Conservation (phyloP, 2,329 filamentous ascomycete genomes). For the Cercospora berteroae region DNA sequence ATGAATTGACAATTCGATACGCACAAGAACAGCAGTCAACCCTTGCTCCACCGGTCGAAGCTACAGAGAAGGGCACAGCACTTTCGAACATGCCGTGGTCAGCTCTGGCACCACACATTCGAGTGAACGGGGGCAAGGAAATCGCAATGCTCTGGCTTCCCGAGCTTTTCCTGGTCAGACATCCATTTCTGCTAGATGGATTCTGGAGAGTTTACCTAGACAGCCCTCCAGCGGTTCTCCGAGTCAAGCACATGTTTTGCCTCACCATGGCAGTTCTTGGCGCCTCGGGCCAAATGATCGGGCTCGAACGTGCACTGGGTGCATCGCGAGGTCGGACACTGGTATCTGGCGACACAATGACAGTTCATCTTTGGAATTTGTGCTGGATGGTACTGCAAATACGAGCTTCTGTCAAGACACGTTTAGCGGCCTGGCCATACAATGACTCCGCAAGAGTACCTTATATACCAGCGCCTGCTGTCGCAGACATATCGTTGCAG, state of each 20-base stretch:
- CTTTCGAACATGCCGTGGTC: conserved; percentile 2
- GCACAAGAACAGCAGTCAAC: conserved; percentile 4
- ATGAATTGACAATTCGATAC: conserved; percentile 9
- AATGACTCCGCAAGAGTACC: conserved; percentile 9
- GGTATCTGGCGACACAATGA: not conserved
- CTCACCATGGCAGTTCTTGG: conserved; percentile 11
- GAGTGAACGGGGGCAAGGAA: conserved; percentile 1
- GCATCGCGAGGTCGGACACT: not conserved
- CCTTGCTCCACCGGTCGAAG: not conserved
- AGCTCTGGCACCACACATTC: not conserved
- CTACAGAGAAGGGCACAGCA: not conserved
- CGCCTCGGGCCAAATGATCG: not conserved
- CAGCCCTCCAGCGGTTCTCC: not conserved
- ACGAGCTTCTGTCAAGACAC: not conserved
- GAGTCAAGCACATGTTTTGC: conserved; percentile 10
- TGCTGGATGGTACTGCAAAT: conserved; percentile 9
- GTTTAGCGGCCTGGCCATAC: conserved; percentile 8
- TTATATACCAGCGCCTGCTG: conserved; percentile 1
- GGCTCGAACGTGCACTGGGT: not conserved
- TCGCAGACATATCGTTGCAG: not conserved
- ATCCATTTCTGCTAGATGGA: conserved; percentile 13
- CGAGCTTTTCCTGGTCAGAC: conserved; percentile 15
- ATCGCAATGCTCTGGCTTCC: conserved; percentile 12
- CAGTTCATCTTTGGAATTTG: conserved; percentile 8
- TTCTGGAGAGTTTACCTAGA: conserved; percentile 6